phyloP scores from a whole-genome alignment of 768 basidiomycete species.

The Lactifluus hygrophoroides region DNA sequence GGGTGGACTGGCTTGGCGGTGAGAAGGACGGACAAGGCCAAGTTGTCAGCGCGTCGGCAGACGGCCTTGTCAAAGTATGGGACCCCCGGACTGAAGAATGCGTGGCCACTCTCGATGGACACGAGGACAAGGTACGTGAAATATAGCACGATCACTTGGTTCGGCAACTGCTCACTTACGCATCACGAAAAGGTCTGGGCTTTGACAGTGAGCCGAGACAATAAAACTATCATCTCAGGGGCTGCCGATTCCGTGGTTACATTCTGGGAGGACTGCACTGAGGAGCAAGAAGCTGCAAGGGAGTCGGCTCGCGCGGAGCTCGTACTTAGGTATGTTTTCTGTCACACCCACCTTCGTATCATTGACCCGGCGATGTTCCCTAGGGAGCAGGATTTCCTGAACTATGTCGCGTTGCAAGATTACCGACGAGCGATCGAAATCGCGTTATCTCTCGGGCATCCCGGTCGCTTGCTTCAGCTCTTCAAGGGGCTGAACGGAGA shows the following conservation, averaged over 20 bases:
- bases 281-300: slow-evolving; percentile 68
- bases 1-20: slow-evolving; percentile 88
- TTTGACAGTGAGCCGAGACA: slow-evolving; percentile 72
- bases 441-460: slow-evolving; percentile 89
- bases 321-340: slow-evolving; percentile 66
- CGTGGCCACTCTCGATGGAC: slow-evolving; percentile 84
- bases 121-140: slow-evolving; percentile 82
- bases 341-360: neutral
- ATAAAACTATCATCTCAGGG: slow-evolving; percentile 80
- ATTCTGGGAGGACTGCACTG: slow-evolving; percentile 94
- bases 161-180: neutral
- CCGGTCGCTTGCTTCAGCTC: slow-evolving; percentile 72
- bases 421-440: slow-evolving; percentile 88
- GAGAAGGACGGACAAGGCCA: slow-evolving; percentile 39
- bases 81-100: slow-evolving; percentile 85
- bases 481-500: slow-evolving; percentile 54
- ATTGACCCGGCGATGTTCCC: neutral
- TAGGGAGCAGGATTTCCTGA: slow-evolving; percentile 94
- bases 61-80: slow-evolving; percentile 96
- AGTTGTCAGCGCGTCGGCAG: slow-evolving; percentile 83
- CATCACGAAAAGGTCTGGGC: slow-evolving; percentile 80
- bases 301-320: slow-evolving; percentile 61
- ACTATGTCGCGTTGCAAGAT: slow-evolving; percentile 81
- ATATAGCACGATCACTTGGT: neutral
- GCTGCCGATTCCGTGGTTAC: slow-evolving; percentile 95